These are phyloP conservation scores for Paecilomyces sp. DNA, from an alignment of 2,329 filamentous ascomycete species.

Conservation along the genomic window DNA sequence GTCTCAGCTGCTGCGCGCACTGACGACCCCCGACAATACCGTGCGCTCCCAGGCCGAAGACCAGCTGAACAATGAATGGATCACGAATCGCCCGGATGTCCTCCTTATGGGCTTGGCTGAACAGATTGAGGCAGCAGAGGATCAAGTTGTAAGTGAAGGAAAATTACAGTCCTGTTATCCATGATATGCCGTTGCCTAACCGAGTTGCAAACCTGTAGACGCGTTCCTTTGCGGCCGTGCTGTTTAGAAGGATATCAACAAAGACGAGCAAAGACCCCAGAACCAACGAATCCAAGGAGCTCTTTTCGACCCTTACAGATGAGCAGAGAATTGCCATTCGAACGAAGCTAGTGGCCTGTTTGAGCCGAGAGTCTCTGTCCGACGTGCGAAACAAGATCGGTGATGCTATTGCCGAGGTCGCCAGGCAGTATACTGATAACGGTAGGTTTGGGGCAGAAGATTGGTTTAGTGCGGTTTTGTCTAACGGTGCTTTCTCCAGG, in stretches of 20 bases:
- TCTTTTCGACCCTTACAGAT: conserved; percentile 71
- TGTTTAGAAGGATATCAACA: conserved; percentile 88
- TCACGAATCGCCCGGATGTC: conserved; percentile 69
- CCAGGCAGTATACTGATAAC: conserved; percentile 87
- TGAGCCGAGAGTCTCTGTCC: conserved; percentile 65
- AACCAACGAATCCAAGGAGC: conserved; percentile 65
- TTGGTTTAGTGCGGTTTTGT: neutral
- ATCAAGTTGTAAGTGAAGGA: conserved; percentile 56
- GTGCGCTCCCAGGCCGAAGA: conserved; percentile 82
- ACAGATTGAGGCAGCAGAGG: conserved; percentile 73
- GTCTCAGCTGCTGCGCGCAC: conserved; percentile 74
- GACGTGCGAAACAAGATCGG: conserved; percentile 89
- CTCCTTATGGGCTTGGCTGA: conserved; percentile 91
- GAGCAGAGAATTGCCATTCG: conserved; percentile 73
- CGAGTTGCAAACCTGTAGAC: conserved; percentile 46
- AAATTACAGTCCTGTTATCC: neutral
- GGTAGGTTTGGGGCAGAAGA: conserved; percentile 49
- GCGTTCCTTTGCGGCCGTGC: conserved; percentile 83
- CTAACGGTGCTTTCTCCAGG: conserved; percentile 42
- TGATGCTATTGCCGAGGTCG: conserved; percentile 93
- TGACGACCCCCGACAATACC: conserved; percentile 84
- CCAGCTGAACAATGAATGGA: conserved; percentile 86
- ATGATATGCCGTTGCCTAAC: neutral
- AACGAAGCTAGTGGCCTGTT: conserved; percentile 70
- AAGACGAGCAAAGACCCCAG: conserved; percentile 71